Conservation (phyloP, 2,329 filamentous ascomycete species). For the Hortaea sp. region DNA sequence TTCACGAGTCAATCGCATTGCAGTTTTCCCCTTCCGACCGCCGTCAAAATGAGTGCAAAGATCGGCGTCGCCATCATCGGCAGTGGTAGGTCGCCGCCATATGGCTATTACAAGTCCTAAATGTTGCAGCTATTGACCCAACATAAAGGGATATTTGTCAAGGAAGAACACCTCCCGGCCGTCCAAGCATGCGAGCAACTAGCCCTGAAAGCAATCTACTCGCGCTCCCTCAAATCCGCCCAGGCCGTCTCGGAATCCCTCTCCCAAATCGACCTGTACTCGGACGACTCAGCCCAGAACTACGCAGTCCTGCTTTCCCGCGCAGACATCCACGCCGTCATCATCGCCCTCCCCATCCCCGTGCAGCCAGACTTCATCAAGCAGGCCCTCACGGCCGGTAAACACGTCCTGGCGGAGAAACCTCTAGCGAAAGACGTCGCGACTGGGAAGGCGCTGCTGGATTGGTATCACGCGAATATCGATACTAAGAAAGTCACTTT, state of each 20-base stretch:
- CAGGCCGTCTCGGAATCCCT: slow-evolving; percentile 34
- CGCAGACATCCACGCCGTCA: slow-evolving; percentile 39
- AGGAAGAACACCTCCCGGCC: slow-evolving; percentile 52
- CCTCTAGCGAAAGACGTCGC: slow-evolving; percentile 45
- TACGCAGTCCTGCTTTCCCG: slow-evolving; percentile 31
- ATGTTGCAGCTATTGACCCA: background rate
- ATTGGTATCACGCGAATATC: slow-evolving; percentile 36
- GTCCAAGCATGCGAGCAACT: slow-evolving; percentile 44
- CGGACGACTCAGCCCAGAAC: slow-evolving; percentile 43
- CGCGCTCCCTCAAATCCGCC: slow-evolving; percentile 51
- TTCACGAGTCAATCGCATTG: background rate
- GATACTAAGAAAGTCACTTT: slow-evolving; percentile 32
- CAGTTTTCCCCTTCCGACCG: background rate
- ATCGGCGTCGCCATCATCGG: slow-evolving; percentile 5
- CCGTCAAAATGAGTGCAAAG: background rate
- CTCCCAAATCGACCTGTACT: slow-evolving; percentile 44
- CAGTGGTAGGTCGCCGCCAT: slow-evolving; percentile 1
- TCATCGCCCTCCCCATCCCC: slow-evolving; percentile 39
- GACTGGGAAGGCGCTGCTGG: slow-evolving; percentile 39
- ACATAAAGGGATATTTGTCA: slow-evolving; percentile 45
- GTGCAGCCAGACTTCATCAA: slow-evolving; percentile 39
- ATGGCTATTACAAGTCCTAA: too few relatives aligned
- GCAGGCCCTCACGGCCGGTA: slow-evolving; percentile 38
- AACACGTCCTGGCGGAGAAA: slow-evolving; percentile 49
- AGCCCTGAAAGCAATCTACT: slow-evolving; percentile 56